These are phyloP conservation scores for Glarea lozoyensis DNA, from an alignment of 495 filamentous ascomycete genomes.

Conservation along the genomic window DNA sequence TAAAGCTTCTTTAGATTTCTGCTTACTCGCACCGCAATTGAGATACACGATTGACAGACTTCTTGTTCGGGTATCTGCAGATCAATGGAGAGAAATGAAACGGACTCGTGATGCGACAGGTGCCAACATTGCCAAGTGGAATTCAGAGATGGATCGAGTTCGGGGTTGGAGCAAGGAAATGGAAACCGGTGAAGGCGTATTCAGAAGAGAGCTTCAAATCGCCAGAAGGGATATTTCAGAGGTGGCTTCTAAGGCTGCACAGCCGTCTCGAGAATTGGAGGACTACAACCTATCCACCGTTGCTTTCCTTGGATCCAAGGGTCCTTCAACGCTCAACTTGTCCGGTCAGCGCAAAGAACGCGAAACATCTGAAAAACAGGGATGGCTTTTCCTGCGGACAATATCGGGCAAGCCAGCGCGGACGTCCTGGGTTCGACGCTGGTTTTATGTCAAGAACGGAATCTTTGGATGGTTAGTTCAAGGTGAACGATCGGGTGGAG, in stretches of 20 bases:
- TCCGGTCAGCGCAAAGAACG: slow-evolving; percentile 22
- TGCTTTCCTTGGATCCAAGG: slow-evolving; percentile 68
- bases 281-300: slow-evolving; percentile 85
- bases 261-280: slow-evolving; percentile 85
- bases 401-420: slow-evolving; percentile 80
- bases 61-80: slow-evolving; percentile 73
- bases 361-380: slow-evolving; percentile 66
- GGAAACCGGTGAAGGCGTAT: slow-evolving; percentile 71
- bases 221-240: slow-evolving; percentile 82
- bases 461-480: slow-evolving; percentile 96
- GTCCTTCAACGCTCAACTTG: slow-evolving; percentile 47
- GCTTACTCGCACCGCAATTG: slow-evolving; percentile 73
- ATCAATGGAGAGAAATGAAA: slow-evolving; percentile 80
- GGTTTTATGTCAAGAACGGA: slow-evolving; percentile 92
- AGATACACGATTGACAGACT: slow-evolving; percentile 73
- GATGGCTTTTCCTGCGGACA: slow-evolving; percentile 82
- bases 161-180: slow-evolving; percentile 88
- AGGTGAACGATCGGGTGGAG: slow-evolving; percentile 70
- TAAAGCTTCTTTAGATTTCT: slow-evolving; percentile 88
- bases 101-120: slow-evolving; percentile 50
- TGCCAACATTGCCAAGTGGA: slow-evolving; percentile 50
- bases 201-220: slow-evolving; percentile 66
- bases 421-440: slow-evolving; percentile 78
- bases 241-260: slow-evolving; percentile 52
- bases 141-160: slow-evolving; percentile 78